Conservation (phyloP, 805 yeast species). For the Saturnispora gosingensis region DNA sequence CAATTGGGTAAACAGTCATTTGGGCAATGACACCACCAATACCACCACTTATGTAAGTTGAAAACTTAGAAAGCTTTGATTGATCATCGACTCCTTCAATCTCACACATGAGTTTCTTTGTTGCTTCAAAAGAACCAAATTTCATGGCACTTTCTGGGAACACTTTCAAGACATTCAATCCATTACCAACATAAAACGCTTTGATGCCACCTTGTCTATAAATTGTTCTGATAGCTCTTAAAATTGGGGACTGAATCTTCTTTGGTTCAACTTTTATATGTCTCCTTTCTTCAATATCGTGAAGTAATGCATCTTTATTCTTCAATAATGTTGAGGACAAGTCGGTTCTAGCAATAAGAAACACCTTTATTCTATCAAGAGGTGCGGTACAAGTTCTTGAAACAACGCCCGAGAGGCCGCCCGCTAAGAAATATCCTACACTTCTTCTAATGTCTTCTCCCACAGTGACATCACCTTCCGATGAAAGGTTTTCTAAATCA, state of each 20-base stretch:
- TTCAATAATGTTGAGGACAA: slow-evolving; percentile 59
- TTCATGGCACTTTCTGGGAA: slow-evolving; percentile 97
- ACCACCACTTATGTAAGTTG: slow-evolving; percentile 93
- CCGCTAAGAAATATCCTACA: slow-evolving; percentile 85
- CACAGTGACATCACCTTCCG: slow-evolving; percentile 89
- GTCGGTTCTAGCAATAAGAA: slow-evolving; percentile 84
- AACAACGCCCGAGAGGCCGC: slow-evolving; percentile 92
- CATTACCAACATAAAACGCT: slow-evolving; percentile 92
- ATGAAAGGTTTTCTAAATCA: slow-evolving; percentile 64
- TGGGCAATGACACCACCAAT: slow-evolving; percentile 93
- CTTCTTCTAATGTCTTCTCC: slow-evolving; percentile 74
- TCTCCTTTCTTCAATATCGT: slow-evolving; percentile 27
- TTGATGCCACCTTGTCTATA: slow-evolving; percentile 84
- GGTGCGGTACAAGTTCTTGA: slow-evolving; percentile 97
- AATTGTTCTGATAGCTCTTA: slow-evolving; percentile 70
- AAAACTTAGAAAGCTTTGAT: slow-evolving; percentile 55
- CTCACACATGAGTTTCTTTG: slow-evolving; percentile 62
- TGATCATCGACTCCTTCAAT: slow-evolving; percentile 71
- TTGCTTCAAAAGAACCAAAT: slow-evolving; percentile 88
- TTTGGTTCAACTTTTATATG: slow-evolving; percentile 34
- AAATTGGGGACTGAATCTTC: slow-evolving; percentile 61
- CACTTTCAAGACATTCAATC: slow-evolving; percentile 84
- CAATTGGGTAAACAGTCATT: slow-evolving; percentile 88
- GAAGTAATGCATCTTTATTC: slow-evolving; percentile 35
- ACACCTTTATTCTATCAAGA: slow-evolving; percentile 89